Base-by-base conservation (phyloP, 2,329 filamentous ascomycete genomes). In the Magnaporthiopsis poae region DNA sequence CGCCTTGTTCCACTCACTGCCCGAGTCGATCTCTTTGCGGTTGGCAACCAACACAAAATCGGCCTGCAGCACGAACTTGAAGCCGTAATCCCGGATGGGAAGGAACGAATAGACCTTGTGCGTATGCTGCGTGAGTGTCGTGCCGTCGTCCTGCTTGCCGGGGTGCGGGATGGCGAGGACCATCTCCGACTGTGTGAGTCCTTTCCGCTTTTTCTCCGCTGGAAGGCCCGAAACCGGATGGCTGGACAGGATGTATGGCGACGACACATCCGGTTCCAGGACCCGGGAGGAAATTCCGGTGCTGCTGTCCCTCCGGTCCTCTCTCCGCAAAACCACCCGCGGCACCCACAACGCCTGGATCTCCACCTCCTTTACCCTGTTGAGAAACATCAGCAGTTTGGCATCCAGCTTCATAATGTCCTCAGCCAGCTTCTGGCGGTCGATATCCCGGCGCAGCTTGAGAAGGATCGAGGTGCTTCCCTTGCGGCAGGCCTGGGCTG, bases 41-140 rank as follows among this genome's bases (percentile, higher is more conserved):
- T 73, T 80, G 8, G 78, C 80, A n/a, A 77, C 70, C 0, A 77
- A 81, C 33, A 80, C 78, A 65, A 83, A 83, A 68, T 83, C 81
- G 8, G 79, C 74, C 18, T 84, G 81, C 5, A 84, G 79, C 2
- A 83, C 69, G 62, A 84, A 83, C 74, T 77, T 79, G 69, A 82
- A 81, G 0, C 78, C 79, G 62, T 75, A 72, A 5, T 71, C 69
- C 0, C 76, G 71, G 29, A 82, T 70, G 0, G 81, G 81, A 0
- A 82, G 69, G 68, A 82, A 83, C 0, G 77, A 77, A 69, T 79
- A 83, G 0, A 81, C 67, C 11, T 78, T 70, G 64, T 83, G 80
- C 9, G 71, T 68, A 56, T 79, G 70, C 5, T 78, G 70, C 5
- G 79, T 68, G 2, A 80, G 65, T 0, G 80, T 80, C 0, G 65